Percentiles rank a stretch among this genome's conserved stretches.
Conservation (phyloP, 371 early-diverging fungal genomes). For the Mortierella sp. region DNA sequence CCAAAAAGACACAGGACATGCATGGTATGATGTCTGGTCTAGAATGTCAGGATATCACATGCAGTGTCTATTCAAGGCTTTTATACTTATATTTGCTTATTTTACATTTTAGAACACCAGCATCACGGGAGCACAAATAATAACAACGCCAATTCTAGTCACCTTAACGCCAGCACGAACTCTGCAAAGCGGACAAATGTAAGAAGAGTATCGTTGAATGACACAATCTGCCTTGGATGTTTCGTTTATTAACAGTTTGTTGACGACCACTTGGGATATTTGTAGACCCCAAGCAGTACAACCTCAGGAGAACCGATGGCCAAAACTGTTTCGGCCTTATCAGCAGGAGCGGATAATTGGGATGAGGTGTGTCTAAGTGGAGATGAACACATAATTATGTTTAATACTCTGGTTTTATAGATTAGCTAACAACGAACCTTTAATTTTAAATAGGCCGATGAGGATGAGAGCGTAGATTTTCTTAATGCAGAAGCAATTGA, state of each 20-base stretch:
- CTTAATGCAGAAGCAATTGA: constrained; percentile 48
- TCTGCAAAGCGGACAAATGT: constrained; percentile 22
- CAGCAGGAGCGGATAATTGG: constrained; percentile 51
- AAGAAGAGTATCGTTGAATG: not conserved
- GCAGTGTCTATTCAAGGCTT: not conserved
- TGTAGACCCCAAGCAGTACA: constrained; percentile 9
- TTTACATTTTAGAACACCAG: constrained; percentile 16
- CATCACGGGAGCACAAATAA: constrained; percentile 18
- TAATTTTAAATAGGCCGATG: constrained; percentile 21
- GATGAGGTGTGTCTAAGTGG: constrained; percentile 30
- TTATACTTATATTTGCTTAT: not conserved
- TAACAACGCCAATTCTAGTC: not conserved
- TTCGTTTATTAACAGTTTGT: not conserved
- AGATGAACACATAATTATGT: not conserved
- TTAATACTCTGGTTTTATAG: not conserved
- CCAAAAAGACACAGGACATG: constrained; percentile 39
- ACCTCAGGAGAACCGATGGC: constrained; percentile 47
- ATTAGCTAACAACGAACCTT: not conserved
- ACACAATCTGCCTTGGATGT: not conserved
- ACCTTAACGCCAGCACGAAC: not conserved
- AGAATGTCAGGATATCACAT: not conserved
- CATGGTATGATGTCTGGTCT: constrained; percentile 25
- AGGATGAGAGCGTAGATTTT: constrained; percentile 48
- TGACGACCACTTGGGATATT: not conserved
- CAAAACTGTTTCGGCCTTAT: constrained; percentile 40